Base-by-base conservation (phyloP, 169 alveolate species). In the Plasmodium reichenowi region DNA sequence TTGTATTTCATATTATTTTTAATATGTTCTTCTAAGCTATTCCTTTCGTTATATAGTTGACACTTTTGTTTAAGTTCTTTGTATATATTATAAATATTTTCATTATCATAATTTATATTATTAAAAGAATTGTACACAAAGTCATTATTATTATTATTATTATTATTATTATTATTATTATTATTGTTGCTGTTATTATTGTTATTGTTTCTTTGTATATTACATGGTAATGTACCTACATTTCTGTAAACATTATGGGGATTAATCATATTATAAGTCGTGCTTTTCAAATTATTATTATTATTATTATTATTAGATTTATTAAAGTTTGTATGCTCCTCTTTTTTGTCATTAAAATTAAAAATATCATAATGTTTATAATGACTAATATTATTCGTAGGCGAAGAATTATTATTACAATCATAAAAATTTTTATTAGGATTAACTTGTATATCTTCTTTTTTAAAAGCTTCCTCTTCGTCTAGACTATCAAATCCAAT, bases 31-130 rank as follows among this genome's bases (percentile, higher is more conserved):
- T 58, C 47, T 43, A 56, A 24, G 15, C 43, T 43, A 68, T 62
- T 48, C 13, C 43, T 83, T 47, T 67, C 91, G n/a, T 52, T 50
- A 58, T 83, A 67, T 17, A 22, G 45, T 48, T 64, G 24, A 59
- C 38, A 50, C 24, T 76, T 76, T 50, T 76, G 58, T 22, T 63
- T 66, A 26, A 76, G 52, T 22, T 76, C 71, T 13, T 50, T 76
- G 76, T 76, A 76, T 50, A 76, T 76, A 50, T 76, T 66, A 12
- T 76, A 70, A 26, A 76, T 76, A 52, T 48, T 50, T 20, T 70
- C 52, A 66, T 76, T 66, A 50, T 83, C 70, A 29, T 76, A 38
- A 58, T 73, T 29, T 13, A 22, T 58, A 13, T 73, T 26, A 47
- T 43, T 24, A 10, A n/a, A 17, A 10, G 4, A 32, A 32, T 73